phyloP scores from a whole-genome alignment of 2,329 filamentous ascomycete genomes.

The Fusarium nurragi region DNA sequence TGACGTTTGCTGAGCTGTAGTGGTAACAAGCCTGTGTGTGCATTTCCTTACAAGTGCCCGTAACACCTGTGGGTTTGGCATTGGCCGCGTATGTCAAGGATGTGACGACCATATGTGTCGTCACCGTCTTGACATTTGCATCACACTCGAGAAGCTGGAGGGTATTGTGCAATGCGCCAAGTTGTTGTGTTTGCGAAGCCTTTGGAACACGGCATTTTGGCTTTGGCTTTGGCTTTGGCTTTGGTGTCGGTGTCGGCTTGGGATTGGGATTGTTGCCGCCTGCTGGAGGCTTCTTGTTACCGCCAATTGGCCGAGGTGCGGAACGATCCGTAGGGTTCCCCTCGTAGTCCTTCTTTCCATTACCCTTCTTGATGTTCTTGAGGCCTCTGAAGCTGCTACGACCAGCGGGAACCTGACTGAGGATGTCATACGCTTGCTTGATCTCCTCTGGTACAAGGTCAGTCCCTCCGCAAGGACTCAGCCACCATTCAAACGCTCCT shows the following conservation, averaged over 20 bases:
- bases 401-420: not conserved
- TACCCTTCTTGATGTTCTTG: not conserved
- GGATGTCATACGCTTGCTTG: constrained; percentile 4
- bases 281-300: not conserved
- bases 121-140: not conserved
- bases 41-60: not conserved
- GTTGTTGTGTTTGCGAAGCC: not conserved
- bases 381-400: not conserved
- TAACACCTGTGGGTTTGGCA: not conserved
- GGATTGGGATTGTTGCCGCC: not conserved
- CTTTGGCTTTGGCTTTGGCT: not conserved
- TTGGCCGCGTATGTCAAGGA: not conserved
- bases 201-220: not conserved
- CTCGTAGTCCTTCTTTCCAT: not conserved
- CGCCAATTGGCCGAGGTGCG: not conserved
- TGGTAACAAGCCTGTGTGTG: not conserved
- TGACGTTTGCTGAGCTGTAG: not conserved
- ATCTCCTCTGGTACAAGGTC: not conserved
- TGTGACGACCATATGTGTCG: not conserved
- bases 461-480: not conserved
- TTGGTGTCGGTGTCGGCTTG: not conserved
- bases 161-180: not conserved
- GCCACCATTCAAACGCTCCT: not conserved
- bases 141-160: not conserved
- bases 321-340: not conserved